A percentile compares a stretch with the other conserved stretches of the same genome.
Evolutionary conservation across 257 asterid species (phyloP).

Genomic region (Linaria vulgaris): DNA sequence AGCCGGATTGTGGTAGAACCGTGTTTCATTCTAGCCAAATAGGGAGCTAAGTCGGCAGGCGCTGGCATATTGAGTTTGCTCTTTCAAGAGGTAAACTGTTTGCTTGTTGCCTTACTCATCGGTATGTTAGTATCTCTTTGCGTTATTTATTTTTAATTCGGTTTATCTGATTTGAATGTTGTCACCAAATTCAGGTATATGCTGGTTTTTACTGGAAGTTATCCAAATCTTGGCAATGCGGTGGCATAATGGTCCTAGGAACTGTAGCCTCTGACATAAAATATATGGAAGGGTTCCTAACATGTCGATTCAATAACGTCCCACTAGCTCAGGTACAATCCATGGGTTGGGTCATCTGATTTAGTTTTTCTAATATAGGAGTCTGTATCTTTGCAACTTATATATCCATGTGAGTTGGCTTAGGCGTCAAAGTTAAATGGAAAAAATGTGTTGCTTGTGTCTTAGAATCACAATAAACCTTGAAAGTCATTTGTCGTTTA

Average conservation of each 20-base stretch:
- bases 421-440: neutral
- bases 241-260: conserved; percentile 18
- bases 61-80: conserved; percentile 20
- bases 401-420: neutral
- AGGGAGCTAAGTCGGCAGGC: conserved; percentile 26
- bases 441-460: too few relatives aligned
- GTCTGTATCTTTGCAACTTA: neutral
- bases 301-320: too few relatives aligned
- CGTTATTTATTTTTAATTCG: conserved; percentile 5
- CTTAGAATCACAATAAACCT: neutral
- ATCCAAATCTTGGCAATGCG: conserved; percentile 12
- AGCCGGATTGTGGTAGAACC: neutral
- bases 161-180: conserved; percentile 10
- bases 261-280: conserved; percentile 4
- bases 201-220: conserved; percentile 21
- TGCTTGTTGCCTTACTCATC: too few relatives aligned
- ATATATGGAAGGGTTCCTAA: neutral
- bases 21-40: conserved; percentile 16
- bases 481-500: neutral
- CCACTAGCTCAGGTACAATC: too few relatives aligned
- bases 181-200: conserved; percentile 13
- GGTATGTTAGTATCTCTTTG: conserved; percentile 5
- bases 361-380: neutral
- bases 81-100: conserved; percentile 10
- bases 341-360: neutral